Evolutionary conservation across 2,329 filamentous ascomycete genomes (phyloP).

Genomic region (Trichoderma brevicompactum): DNA sequence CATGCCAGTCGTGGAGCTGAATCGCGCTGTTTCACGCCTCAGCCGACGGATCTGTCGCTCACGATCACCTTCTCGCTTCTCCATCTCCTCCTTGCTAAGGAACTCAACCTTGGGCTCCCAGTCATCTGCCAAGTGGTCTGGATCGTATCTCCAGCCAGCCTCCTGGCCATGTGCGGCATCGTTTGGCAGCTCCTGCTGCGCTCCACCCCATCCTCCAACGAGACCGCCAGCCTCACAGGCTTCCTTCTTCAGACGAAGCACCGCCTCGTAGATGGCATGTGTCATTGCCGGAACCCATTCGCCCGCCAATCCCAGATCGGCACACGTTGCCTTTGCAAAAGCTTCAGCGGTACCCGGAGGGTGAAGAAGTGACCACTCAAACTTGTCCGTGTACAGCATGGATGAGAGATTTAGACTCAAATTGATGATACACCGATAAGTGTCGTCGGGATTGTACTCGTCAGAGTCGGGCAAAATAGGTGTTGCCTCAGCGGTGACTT

Average conservation of each 20-base stretch:
- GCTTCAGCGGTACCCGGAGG: slow-evolving; percentile 89
- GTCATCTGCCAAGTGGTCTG: slow-evolving; percentile 81
- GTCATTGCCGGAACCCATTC: slow-evolving; percentile 96
- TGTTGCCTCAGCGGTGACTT: slow-evolving; percentile 72
- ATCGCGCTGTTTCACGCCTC: slow-evolving; percentile 87
- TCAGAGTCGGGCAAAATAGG: slow-evolving; percentile 65
- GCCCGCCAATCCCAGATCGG: slow-evolving; percentile 83
- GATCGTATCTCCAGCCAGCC: slow-evolving; percentile 94
- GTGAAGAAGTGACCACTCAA: slow-evolving; percentile 95
- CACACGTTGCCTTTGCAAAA: slow-evolving; percentile 90
- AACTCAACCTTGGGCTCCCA: slow-evolving; percentile 84
- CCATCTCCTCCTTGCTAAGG: slow-evolving; percentile 93
- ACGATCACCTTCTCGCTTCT: slow-evolving; percentile 92
- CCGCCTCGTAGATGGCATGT: slow-evolving; percentile 95
- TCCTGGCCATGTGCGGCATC: slow-evolving; percentile 81
- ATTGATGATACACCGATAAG: slow-evolving; percentile 89
- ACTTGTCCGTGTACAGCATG: slow-evolving; percentile 92
- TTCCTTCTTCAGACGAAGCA: slow-evolving; percentile 91
- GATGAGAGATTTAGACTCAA: slow-evolving; percentile 92
- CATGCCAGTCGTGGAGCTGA: slow-evolving; percentile 85
- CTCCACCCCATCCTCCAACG: slow-evolving; percentile 70
- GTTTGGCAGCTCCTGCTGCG: slow-evolving; percentile 75
- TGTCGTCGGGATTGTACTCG: slow-evolving; percentile 87
- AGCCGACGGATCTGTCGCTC: slow-evolving; percentile 87
- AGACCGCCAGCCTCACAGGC: slow-evolving; percentile 90